Conservation (phyloP, 352 stramenopile genomes). For the Thraustochytrium sp. region DNA sequence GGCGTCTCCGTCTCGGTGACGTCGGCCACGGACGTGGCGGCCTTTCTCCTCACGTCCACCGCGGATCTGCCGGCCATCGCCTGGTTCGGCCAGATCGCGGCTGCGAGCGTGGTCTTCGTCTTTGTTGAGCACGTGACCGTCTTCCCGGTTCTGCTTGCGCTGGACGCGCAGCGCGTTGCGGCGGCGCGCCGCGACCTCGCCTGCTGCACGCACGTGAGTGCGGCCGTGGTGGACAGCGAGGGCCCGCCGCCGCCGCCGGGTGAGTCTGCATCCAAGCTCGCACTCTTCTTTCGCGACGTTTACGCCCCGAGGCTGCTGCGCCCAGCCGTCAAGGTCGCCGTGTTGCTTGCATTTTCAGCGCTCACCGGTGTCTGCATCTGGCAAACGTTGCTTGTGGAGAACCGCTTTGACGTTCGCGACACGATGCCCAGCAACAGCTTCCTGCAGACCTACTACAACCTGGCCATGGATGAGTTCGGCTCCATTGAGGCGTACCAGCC, state of each 20-base stretch:
- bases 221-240: neutral
- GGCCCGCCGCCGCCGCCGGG: no score
- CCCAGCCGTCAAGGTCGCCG: neutral
- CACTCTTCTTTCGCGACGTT: no score
- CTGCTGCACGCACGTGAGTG: neutral
- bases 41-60: slow-evolving; percentile 46
- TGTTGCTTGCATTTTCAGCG: neutral
- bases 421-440: neutral
- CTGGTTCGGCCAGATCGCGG: slow-evolving; percentile 50
- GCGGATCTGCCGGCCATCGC: slow-evolving; percentile 47
- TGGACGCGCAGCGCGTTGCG: neutral
- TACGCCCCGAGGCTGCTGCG: neutral
- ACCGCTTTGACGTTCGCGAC: slow-evolving; percentile 4
- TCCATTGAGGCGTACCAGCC: neutral
- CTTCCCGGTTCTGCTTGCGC: slow-evolving; percentile 34
- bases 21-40: slow-evolving; percentile 49
- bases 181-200: neutral
- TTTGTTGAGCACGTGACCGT: slow-evolving; percentile 39
- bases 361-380: neutral
- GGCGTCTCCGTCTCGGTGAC: no score
- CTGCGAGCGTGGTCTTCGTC: slow-evolving; percentile 47
- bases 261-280: no score
- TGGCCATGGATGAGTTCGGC: neutral
- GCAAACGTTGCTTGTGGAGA: neutral
- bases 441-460: slow-evolving; percentile 8